These are phyloP conservation scores for Aspergillus floridensis DNA, from an alignment of 2,329 filamentous ascomycete species.

Conservation along the genomic window DNA sequence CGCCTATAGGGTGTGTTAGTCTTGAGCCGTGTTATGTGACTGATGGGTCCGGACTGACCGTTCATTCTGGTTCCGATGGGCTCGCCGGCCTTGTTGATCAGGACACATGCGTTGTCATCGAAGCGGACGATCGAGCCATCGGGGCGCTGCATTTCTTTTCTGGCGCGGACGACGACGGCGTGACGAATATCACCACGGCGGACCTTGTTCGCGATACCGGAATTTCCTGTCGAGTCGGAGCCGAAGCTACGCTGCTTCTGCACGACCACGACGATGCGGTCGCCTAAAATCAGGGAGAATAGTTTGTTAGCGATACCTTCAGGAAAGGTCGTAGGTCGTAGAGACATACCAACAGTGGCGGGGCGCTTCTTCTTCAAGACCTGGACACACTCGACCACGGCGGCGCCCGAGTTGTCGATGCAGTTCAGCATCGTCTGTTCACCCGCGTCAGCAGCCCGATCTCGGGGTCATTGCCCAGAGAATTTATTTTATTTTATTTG, in stretches of 20 bases:
- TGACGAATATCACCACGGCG: conserved; percentile 94
- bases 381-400: conserved; percentile 92
- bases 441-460: conserved; percentile 9
- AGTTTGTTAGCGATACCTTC: conserved; percentile 5
- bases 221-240: conserved; percentile 67
- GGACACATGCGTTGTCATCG: conserved; percentile 95
- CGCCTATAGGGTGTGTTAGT: conserved; percentile 51
- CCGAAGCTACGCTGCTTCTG: conserved; percentile 87
- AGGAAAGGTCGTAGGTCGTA: not conserved
- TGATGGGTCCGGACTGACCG: conserved; percentile 47
- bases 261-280: conserved; percentile 94
- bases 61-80: conserved; percentile 91
- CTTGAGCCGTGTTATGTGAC: not conserved
- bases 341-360: conserved; percentile 75
- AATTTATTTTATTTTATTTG: too few relatives aligned
- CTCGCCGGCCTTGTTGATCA: conserved; percentile 95
- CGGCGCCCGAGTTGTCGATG: conserved; percentile 99
- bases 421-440: conserved; percentile 90
- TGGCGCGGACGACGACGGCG: conserved; percentile 89
- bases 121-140: conserved; percentile 91
- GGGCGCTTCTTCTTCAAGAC: conserved; percentile 83
- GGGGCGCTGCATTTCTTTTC: conserved; percentile 78
- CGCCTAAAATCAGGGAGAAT: conserved; percentile 56
- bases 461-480: not conserved
- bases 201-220: conserved; percentile 84